Base-by-base conservation (phyloP, 2,329 filamentous ascomycete genomes). In the Verticillium nubilum region DNA sequence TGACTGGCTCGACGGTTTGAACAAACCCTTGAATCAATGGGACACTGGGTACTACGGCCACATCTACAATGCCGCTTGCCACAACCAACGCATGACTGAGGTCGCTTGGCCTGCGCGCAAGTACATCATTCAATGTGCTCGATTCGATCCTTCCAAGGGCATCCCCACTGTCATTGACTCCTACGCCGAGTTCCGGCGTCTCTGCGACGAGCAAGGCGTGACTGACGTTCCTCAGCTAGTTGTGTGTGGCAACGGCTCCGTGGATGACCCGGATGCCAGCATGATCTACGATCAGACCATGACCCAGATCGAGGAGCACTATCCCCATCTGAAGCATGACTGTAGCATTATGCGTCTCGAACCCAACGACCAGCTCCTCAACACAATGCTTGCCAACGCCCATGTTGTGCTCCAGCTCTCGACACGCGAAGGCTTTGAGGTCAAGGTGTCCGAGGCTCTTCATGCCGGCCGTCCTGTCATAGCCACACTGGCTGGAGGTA, bases 111-210 rank as follows among this genome's bases (percentile, higher is more conserved):
- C 86, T 3, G 74, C 77, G 12, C 82, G 78, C 75, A 83, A 87
- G 68, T 95, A 92, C 72, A 91, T 95, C 65, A 82, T 89, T 5
- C 91, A 95, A 70, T 85, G 94, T 27, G 89, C 91, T 1, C 87
- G 91, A 23, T 95, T 95, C 69, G 91, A 95, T 65, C 91, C 91
- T 0, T 86, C 90, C 54, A 95, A 94, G 74, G 91, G 91, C 9
- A 92, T 94, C 50, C 85, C 88, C 0, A 88, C 90, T 57, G 88
- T 92, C 7, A 82, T 95, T 59, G 85, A 89, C 62, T 83, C 88
- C 1, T 95, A 93, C 63, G 88, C 86, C 47, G 85, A 89, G 67
- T 89, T 94, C 69, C 84, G 87, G 52, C 80, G 83, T 58, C 78
- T 80, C 6, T 82, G 87, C 56, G 79, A 87, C 58, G 77, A 82